Percentiles rank a stretch among this genome's conserved stretches.
Evolutionary conservation across 352 stramenopile genomes (phyloP).

Genomic region (Globisporangium sylvaticum): DNA sequence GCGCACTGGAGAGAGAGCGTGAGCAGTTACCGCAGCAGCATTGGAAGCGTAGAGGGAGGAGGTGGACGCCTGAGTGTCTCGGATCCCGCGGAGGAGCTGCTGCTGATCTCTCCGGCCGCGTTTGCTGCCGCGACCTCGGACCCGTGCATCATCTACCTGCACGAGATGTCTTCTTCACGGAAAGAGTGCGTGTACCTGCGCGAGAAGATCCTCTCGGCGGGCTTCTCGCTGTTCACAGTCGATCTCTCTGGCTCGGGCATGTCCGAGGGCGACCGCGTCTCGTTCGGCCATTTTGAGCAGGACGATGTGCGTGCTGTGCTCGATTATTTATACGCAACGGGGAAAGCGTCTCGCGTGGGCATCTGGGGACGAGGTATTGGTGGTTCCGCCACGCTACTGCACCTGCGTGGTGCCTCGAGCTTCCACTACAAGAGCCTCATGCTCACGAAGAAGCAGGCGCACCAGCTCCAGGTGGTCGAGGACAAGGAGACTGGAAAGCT

Average conservation of each 20-base stretch:
- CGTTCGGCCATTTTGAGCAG: conserved; percentile 69
- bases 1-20: conserved; percentile 17
- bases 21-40: conserved; percentile 25
- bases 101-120: conserved; percentile 7
- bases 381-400: conserved; percentile 45
- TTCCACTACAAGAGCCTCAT: conserved; percentile 49
- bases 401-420: conserved; percentile 36
- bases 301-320: conserved; percentile 54
- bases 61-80: conserved; percentile 2
- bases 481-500: conserved; percentile 32
- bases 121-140: conserved; percentile 8
- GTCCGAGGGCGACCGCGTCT: conserved; percentile 61
- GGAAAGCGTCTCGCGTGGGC: conserved; percentile 42
- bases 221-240: conserved; percentile 72
- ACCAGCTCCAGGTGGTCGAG: conserved; percentile 45
- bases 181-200: conserved; percentile 75
- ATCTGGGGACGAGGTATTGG: conserved; percentile 72
- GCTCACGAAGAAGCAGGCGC: conserved; percentile 31
- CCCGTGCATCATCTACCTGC: conserved; percentile 73
- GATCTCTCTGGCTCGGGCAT: conserved; percentile 67
- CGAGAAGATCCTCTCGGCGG: conserved; percentile 39
- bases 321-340: conserved; percentile 64
- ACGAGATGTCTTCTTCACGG: conserved; percentile 74
- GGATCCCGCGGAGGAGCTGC: conserved; percentile 2
- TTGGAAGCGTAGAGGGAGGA: conserved; percentile 1